Percentiles rank a stretch among this genome's conserved stretches.
Conservation (phyloP, 2,329 filamentous ascomycete species). For the Ascochyta koolunga region DNA sequence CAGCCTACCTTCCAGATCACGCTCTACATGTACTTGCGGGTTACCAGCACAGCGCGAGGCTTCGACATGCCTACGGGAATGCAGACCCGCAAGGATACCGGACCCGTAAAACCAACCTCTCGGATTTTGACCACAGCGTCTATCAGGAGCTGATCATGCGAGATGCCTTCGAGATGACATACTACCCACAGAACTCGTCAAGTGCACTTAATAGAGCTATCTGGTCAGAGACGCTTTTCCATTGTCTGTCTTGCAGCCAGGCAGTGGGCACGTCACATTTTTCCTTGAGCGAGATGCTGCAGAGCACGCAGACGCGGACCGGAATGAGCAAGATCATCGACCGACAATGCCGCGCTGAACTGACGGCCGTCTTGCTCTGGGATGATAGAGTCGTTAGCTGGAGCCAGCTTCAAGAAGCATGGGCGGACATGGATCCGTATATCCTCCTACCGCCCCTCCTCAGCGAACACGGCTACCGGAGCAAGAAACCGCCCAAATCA, state of each 20-base stretch:
- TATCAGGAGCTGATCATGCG: neutral
- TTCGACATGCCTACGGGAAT: neutral
- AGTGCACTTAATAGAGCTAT: neutral
- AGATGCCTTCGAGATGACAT: neutral
- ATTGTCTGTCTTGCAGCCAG: neutral
- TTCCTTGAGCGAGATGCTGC: neutral
- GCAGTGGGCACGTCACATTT: neutral
- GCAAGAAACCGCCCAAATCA: neutral
- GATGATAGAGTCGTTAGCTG: neutral
- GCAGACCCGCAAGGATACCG: neutral
- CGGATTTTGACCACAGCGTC: neutral
- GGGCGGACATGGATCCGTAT: neutral
- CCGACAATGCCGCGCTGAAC: neutral
- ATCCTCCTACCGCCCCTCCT: neutral
- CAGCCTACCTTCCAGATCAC: neutral
- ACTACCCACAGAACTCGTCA: neutral
- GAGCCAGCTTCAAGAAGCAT: neutral
- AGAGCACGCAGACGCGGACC: neutral
- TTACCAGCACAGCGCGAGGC: neutral
- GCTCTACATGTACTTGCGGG: neutral
- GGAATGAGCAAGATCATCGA: conserved; percentile 2
- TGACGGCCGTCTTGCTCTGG: neutral
- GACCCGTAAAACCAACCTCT: neutral
- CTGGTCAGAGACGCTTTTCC: neutral
- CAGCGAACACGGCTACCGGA: neutral